Conservation (phyloP, 495 filamentous ascomycete genomes). For the Amphirosellinia nigrospora region DNA sequence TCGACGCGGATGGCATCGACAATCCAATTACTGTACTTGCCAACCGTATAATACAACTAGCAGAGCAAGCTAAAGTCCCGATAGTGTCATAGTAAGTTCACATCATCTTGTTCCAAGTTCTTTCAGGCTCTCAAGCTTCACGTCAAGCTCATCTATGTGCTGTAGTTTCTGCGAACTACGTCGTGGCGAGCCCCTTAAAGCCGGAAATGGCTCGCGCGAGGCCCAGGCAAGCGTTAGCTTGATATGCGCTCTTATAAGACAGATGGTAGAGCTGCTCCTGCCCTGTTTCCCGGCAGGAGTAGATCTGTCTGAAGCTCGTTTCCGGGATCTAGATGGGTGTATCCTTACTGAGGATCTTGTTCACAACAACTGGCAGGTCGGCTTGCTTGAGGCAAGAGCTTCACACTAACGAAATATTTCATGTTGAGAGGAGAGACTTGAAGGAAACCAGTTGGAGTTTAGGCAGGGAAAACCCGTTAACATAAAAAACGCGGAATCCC, state of each 20-base stretch:
- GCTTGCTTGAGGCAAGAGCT: conserved; percentile 6
- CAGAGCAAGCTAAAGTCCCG: background rate
- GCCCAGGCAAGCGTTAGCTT: conserved; percentile 4
- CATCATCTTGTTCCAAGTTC: background rate
- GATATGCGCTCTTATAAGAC: conserved; percentile 5
- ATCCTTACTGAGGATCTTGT: background rate
- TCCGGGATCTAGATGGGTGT: background rate
- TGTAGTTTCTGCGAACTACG: background rate
- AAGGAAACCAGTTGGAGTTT: background rate
- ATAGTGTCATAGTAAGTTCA: conserved; percentile 5
- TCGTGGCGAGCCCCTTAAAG: background rate
- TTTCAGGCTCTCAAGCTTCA: background rate
- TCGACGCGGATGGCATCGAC: background rate
- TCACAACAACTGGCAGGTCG: conserved; percentile 13
- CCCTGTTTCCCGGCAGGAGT: background rate
- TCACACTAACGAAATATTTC: background rate
- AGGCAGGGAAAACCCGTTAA: background rate
- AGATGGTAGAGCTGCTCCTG: conserved; percentile 9
- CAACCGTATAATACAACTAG: background rate
- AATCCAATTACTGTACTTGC: background rate
- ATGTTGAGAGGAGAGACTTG: background rate
- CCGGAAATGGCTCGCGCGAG: background rate
- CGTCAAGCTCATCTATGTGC: background rate
- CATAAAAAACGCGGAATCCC: background rate
- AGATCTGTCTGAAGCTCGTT: background rate